Base-by-base conservation (phyloP, 2,329 filamentous ascomycete species). In the Pseudogymnoascus sp. region DNA sequence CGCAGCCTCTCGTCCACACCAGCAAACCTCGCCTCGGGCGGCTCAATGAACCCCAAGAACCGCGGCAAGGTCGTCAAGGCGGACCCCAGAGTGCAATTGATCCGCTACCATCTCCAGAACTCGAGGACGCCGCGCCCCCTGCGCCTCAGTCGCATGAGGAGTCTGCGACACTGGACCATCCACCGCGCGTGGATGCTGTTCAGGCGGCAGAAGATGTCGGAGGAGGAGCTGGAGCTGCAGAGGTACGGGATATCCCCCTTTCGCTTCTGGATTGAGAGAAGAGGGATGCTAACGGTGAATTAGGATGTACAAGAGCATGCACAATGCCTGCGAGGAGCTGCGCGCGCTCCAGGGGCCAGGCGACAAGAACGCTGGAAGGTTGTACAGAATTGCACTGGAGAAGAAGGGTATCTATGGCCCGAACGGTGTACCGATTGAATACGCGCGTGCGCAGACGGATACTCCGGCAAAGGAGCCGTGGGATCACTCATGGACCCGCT, bases 141-240 rank as follows among this genome's bases (percentile, higher is more conserved):
- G 67, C 88, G 91, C 70, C 92, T 97, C 83, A 91, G 86, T 40
- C 91, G 93, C 69, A 89, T 88, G 75, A 87, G 94, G 62, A 84
- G 86, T 75, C 86, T 99, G 66, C 90, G 94, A 55, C 94, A 99
- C 81, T 99, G 94, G 94, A 97, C 94, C 60, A 97, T 99, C 75
- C 92, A 97, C 80, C 92, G 94, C 69, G 93, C 93, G 21, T 97
- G 92, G 91, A 82, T 90, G 70, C 81, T 97, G 31, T 88, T 88
- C 77, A 86, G 87, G 69, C 82, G 87, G 68, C 83, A 89, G 72
- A 82, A 86, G 69, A 86, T 86, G 58, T 79, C 82, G 66, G 77
- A 79, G 36, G 81, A 85, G 60, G 82, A 89, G 72, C 77, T 81
- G 61, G 90, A 92, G 73, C 82, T 97, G 55, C 85, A 91, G 77